Evolutionary conservation across 805 yeast genomes (phyloP), one percentile per base, ranked within the genome.

Genomic region (Candida boidinii): DNA sequence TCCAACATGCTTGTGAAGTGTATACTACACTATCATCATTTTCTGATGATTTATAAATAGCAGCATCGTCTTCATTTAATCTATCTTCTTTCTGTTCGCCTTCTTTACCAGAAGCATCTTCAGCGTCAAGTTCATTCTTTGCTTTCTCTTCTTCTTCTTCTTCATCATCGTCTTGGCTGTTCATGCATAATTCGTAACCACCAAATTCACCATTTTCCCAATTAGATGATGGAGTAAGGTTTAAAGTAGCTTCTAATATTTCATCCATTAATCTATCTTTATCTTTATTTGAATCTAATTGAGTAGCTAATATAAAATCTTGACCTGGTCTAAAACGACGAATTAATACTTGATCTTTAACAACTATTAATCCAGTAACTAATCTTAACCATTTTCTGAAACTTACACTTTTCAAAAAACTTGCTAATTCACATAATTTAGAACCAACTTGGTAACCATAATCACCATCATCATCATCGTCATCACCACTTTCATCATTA

Each of bases 271-370:
- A 62, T 28, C 62, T 61, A 24, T 64, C 64, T 18, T 57, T 58
- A 10, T 64, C 58, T 17, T 46, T 49, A 13, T 36, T 38, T 2
- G 38, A 48, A 17, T 44, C 62, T 35, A 47, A 44, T 44, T 39
- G 68, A 1, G 97, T 84, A 0, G 98, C 98, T 28, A 92, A 60
- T 3, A 90, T 88, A 56, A 84, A 92, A 54, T 92, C 99, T 19
- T 74, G 78, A 3, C 97, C 98, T 1, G 96, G 98, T 46, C 98
- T 73, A 61, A 92, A 92, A 41, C 96, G 66, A 48, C 99, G 70
- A 7, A 84, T 70, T 17, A 88, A 51, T 2, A 82, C 60, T 43
- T 80, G 84, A 41, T 81, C 83, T 30, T 78, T 69, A 3, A 75
- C 59, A 7, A 81, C 75, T 3, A 70, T 55, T 34, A 86, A 49